A percentile compares a stretch with the other conserved stretches of the same genome.
These are phyloP conservation scores for Arachnomyces sp. DNA, from an alignment of 2,329 filamentous ascomycete genomes.

Conservation along the genomic window DNA sequence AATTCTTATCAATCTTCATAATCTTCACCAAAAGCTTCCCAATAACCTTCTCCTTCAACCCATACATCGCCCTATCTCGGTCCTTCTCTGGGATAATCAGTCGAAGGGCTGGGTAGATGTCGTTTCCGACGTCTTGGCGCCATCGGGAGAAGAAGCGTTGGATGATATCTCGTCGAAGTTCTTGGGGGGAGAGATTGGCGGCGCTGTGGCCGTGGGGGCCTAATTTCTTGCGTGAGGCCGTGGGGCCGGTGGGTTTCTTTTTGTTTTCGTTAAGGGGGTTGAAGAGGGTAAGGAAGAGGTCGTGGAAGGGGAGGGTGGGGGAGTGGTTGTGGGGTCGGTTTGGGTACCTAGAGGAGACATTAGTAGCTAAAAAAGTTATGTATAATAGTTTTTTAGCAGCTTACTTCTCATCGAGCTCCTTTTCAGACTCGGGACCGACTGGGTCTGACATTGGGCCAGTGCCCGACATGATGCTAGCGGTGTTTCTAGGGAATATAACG, in stretches of 20 bases:
- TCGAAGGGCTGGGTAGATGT: conserved; percentile 87
- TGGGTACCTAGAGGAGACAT: conserved; percentile 53
- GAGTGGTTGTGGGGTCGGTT: conserved; percentile 73
- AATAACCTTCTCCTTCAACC: conserved; percentile 85
- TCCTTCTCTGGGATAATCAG: conserved; percentile 91
- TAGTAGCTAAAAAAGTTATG: neutral
- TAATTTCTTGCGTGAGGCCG: conserved; percentile 47
- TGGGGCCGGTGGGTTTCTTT: conserved; percentile 55
- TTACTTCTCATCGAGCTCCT: conserved; percentile 45
- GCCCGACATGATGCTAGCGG: neutral
- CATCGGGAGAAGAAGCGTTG: conserved; percentile 78
- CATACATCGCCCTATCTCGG: conserved; percentile 83
- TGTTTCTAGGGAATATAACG: neutral
- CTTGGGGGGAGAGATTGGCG: conserved; percentile 58
- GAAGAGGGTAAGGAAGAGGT: conserved; percentile 69
- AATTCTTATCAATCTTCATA: conserved; percentile 83
- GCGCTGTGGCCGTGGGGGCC: conserved; percentile 47
- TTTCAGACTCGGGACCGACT: conserved; percentile 22
- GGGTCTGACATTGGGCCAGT: conserved; percentile 4
- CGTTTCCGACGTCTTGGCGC: conserved; percentile 79
- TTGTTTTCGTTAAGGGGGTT: conserved; percentile 71
- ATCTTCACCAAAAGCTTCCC: conserved; percentile 85
- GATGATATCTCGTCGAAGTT: conserved; percentile 72
- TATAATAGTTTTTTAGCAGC: conserved; percentile 1
- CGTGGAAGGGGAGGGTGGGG: conserved; percentile 72